phyloP scores from a whole-genome alignment of 2,329 filamentous ascomycete species.

The Arachnomyces sp. region DNA sequence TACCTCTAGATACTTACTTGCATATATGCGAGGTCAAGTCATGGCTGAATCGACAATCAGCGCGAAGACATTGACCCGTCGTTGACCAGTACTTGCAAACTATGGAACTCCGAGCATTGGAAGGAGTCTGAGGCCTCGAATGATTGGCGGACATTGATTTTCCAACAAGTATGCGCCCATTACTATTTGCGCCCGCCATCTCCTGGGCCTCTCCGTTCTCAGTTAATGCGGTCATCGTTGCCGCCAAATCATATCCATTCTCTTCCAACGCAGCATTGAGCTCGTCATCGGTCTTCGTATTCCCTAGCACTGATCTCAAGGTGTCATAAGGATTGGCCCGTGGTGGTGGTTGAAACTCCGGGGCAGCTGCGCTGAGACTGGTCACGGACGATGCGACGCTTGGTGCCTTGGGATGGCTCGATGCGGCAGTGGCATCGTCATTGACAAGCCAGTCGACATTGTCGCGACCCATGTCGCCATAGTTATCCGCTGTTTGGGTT shows the following conservation, averaged over 20 bases:
- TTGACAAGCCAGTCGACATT: conserved; percentile 94
- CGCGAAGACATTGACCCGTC: conserved; percentile 87
- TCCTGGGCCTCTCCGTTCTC: conserved; percentile 55
- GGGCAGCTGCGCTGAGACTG: conserved; percentile 68
- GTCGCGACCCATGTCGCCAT: conserved; percentile 84
- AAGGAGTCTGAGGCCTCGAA: conserved; percentile 66
- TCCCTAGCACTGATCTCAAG: conserved; percentile 86
- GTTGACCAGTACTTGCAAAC: conserved; percentile 97
- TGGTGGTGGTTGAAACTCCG: conserved; percentile 69
- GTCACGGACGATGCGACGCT: conserved; percentile 61
- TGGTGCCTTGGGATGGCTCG: no score
- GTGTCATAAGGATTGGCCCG: conserved; percentile 99
- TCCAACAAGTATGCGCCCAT: conserved; percentile 66
- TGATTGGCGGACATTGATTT: conserved; percentile 76
- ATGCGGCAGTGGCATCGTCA: conserved; percentile 72
- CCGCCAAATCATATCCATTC: conserved; percentile 88
- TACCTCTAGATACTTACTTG: conserved; percentile 64
- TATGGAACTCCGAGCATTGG: conserved; percentile 70
- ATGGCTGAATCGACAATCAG: conserved; percentile 95
- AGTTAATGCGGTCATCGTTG: conserved; percentile 84
- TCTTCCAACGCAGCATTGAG: conserved; percentile 83
- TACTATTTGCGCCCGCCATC: conserved; percentile 47
- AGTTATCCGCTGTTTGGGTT: conserved; percentile 67
- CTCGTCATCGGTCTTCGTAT: conserved; percentile 84
- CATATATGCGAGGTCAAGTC: conserved; percentile 92